Evolutionary conservation across 163 green algal genomes (phyloP).

Genomic region (Chlamydomonas reinhardtii): DNA sequence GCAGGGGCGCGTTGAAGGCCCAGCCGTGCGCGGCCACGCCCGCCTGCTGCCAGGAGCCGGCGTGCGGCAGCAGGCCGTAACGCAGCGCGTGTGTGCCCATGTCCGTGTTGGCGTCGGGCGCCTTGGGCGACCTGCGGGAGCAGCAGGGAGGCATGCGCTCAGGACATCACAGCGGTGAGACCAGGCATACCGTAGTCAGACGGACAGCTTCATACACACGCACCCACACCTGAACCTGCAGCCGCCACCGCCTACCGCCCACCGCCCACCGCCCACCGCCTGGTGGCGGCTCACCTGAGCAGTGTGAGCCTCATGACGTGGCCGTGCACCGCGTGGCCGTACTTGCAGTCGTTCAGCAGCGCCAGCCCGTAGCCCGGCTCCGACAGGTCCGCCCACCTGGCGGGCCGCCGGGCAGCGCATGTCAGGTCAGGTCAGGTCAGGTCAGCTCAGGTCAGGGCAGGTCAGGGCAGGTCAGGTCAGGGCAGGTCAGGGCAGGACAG

Average conservation of each 20-base stretch:
- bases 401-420: no score
- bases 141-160: background rate
- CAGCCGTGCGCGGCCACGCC: conserved; percentile 47
- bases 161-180: no score
- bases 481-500: no score
- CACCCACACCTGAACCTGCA: no score
- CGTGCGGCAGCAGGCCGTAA: conserved; percentile 52
- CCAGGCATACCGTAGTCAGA: no score
- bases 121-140: conserved; percentile 47
- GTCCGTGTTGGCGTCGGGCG: conserved; percentile 47
- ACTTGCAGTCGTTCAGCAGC: conserved; percentile 65
- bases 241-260: no score
- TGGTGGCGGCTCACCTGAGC: conserved; percentile 47
- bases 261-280: no score
- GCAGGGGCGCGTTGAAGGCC: conserved; percentile 51
- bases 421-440: no score
- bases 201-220: no score
- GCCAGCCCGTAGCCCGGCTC: conserved; percentile 58
- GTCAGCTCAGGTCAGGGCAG: no score
- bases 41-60: conserved; percentile 37
- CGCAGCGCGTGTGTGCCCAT: conserved; percentile 45
- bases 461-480: no score
- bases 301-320: conserved; percentile 53
- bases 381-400: conserved; percentile 56
- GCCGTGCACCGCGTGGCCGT: conserved; percentile 57